Conservation (phyloP, 1,139 yeast species). For the Scheffersomyces stambukii region DNA sequence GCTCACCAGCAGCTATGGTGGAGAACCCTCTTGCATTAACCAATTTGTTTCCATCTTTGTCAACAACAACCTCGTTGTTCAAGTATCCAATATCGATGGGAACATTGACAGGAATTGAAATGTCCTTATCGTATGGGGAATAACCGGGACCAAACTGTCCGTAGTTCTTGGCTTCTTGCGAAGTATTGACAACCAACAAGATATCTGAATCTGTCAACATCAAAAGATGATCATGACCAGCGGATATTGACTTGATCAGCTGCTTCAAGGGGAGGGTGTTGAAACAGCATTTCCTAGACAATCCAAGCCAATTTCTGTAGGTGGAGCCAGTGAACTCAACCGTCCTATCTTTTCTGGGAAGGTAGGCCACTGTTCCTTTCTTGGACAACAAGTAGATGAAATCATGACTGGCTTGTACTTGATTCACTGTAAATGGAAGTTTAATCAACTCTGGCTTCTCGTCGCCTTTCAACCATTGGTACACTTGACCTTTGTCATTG, state of each 20-base stretch:
- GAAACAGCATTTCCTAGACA: slow-evolving; percentile 8
- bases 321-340: slow-evolving; percentile 14
- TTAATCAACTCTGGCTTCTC: slow-evolving; percentile 20
- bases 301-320: slow-evolving; percentile 24
- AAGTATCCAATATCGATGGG: slow-evolving; percentile 33
- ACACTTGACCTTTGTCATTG: slow-evolving; percentile 67
- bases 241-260: slow-evolving; percentile 45
- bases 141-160: slow-evolving; percentile 85
- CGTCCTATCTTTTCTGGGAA: slow-evolving; percentile 35
- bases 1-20: slow-evolving; percentile 67
- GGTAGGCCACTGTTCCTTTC: slow-evolving; percentile 49
- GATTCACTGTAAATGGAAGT: slow-evolving; percentile 43
- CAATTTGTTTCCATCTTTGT: slow-evolving; percentile 18
- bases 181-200: slow-evolving; percentile 62
- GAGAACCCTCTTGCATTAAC: slow-evolving; percentile 42
- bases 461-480: slow-evolving; percentile 56
- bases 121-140: slow-evolving; percentile 50
- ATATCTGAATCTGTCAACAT: slow-evolving; percentile 59
- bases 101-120: slow-evolving; percentile 21
- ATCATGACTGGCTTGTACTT: slow-evolving; percentile 20
- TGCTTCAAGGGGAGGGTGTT: slow-evolving; percentile 25
- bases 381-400: slow-evolving; percentile 54
- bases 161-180: slow-evolving; percentile 34
- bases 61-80: slow-evolving; percentile 28
- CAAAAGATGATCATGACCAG: slow-evolving; percentile 68